phyloP scores from a whole-genome alignment of 306 rosid genomes.

The Betula pendula region DNA sequence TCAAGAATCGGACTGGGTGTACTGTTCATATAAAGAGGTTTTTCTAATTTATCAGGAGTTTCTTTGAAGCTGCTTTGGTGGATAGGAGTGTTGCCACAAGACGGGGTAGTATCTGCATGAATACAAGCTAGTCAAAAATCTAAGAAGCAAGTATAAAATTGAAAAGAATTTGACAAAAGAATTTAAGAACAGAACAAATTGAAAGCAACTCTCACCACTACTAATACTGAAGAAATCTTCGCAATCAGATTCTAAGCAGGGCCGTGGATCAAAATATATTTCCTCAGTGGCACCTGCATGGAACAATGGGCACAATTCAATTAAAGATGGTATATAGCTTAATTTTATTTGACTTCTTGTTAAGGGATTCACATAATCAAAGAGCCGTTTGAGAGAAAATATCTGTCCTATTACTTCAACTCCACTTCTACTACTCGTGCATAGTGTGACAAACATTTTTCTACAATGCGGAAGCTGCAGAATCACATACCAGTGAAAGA shows the following conservation, averaged over 20 bases:
- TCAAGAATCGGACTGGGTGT: background rate
- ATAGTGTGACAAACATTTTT: too few relatives aligned
- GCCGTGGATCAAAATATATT: slow-evolving; percentile 33
- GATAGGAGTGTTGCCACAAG: slow-evolving; percentile 27
- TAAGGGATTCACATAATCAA: too few relatives aligned
- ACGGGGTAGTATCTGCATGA: slow-evolving; percentile 41
- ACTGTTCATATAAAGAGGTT: background rate
- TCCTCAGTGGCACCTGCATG: slow-evolving; percentile 38
- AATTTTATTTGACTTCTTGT: too few relatives aligned
- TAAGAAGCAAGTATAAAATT: background rate
- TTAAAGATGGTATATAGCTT: background rate
- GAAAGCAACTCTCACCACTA: slow-evolving; percentile 34
- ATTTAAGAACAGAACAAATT: background rate
- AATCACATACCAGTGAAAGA: background rate
- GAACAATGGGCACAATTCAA: background rate
- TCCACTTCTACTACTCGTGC: too few relatives aligned
- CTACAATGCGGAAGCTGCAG: background rate
- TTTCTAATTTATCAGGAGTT: background rate
- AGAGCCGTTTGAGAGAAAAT: too few relatives aligned
- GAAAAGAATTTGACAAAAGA: background rate
- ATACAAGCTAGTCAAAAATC: background rate
- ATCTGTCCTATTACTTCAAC: too few relatives aligned
- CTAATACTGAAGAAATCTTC: slow-evolving; percentile 55
- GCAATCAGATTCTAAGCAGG: slow-evolving; percentile 43
- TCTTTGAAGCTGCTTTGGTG: slow-evolving; percentile 1